Conservation (phyloP, 1,284 basidiomycete genomes). For the Leccinum insigne region DNA sequence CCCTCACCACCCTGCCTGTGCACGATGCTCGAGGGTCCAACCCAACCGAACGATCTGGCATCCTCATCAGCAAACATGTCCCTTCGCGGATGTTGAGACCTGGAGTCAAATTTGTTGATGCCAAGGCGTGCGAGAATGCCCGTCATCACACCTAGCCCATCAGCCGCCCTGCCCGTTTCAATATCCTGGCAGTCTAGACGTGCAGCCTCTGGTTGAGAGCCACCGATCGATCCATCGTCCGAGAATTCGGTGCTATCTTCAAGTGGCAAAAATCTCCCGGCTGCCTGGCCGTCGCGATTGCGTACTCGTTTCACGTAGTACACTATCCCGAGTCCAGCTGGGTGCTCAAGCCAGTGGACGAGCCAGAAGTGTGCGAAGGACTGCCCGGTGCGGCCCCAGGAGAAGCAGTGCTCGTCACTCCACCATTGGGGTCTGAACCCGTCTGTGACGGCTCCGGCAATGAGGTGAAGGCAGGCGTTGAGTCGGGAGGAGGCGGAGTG, state of each 20-base stretch:
- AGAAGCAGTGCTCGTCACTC: slow-evolving; percentile 11
- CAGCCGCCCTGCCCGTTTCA: background rate
- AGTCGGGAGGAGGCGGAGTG: slow-evolving; percentile 30
- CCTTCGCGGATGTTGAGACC: slow-evolving; percentile 36
- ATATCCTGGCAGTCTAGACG: slow-evolving; percentile 4
- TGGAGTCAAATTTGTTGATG: slow-evolving; percentile 17
- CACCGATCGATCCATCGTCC: slow-evolving; percentile 8
- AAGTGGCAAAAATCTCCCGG: slow-evolving; percentile 22
- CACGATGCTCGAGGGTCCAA: slow-evolving; percentile 31
- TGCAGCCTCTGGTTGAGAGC: slow-evolving; percentile 7
- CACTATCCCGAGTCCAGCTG: slow-evolving; percentile 36
- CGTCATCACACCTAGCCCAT: slow-evolving; percentile 9
- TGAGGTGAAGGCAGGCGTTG: slow-evolving; percentile 27
- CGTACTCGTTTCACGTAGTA: slow-evolving; percentile 41
- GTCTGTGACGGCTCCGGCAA: slow-evolving; percentile 28
- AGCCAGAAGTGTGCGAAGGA: slow-evolving; percentile 5
- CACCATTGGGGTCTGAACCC: slow-evolving; percentile 13
- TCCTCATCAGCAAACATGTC: slow-evolving; percentile 58
- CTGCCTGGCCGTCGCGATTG: slow-evolving; percentile 8
- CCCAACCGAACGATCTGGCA: slow-evolving; percentile 21
- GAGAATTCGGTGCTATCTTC: slow-evolving; percentile 23
- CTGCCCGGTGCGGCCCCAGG: slow-evolving; percentile 10
- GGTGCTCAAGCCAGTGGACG: slow-evolving; percentile 17
- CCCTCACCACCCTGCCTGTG: slow-evolving; percentile 36
- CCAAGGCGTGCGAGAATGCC: slow-evolving; percentile 24